These are phyloP conservation scores for Dothistroma septosporum DNA, from an alignment of 2,329 filamentous ascomycete genomes.

Conservation along the genomic window DNA sequence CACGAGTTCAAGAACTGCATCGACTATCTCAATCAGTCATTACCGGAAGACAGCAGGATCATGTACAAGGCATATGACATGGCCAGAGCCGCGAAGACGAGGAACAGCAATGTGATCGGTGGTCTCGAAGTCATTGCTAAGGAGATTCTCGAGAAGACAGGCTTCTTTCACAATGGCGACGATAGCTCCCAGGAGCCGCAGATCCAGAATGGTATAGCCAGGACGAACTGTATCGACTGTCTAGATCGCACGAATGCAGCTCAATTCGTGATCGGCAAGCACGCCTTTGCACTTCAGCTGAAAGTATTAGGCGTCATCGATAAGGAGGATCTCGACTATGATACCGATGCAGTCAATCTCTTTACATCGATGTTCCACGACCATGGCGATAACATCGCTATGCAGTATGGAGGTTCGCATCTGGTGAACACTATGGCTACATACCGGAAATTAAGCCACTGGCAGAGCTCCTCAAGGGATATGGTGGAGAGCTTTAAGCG, in stretches of 20 bases:
- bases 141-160: constrained; percentile 76
- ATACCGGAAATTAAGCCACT: constrained; percentile 97
- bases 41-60: constrained; percentile 79
- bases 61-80: constrained; percentile 97
- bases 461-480: constrained; percentile 93
- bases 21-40: constrained; percentile 88
- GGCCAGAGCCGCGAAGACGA: constrained; percentile 86
- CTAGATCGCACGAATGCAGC: constrained; percentile 95
- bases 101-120: constrained; percentile 89
- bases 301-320: constrained; percentile 85
- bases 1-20: constrained; percentile 83
- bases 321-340: constrained; percentile 76
- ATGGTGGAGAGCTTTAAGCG: constrained; percentile 99
- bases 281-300: constrained; percentile 85
- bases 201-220: constrained; percentile 85
- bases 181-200: constrained; percentile 59
- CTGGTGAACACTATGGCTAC: constrained; percentile 99
- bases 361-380: constrained; percentile 98
- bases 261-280: constrained; percentile 95
- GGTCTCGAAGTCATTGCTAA: constrained; percentile 87
- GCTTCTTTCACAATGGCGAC: constrained; percentile 93
- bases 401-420: constrained; percentile 96
- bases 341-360: constrained; percentile 91
- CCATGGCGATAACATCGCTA: constrained; percentile 94
- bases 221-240: constrained; percentile 98